Conservation (phyloP, 768 basidiomycete genomes). For the Boletus eberwhitei region DNA sequence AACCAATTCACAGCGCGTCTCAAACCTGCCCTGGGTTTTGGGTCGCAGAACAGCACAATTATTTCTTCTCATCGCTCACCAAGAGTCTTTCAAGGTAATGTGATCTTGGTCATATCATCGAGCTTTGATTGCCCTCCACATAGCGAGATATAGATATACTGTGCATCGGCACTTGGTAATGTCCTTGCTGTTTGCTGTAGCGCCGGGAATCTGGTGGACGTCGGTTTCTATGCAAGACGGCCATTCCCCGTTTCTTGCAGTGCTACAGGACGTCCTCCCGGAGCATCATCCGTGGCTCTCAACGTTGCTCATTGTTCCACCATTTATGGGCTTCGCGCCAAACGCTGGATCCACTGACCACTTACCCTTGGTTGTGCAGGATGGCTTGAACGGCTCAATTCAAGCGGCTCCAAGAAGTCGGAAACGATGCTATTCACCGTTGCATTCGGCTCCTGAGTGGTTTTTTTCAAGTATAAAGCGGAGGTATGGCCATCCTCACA, state of each 20-base stretch:
- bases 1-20: not conserved
- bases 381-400: constrained; percentile 15
- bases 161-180: not conserved
- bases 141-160: too few relatives aligned
- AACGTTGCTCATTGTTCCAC: not conserved
- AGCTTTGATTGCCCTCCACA: not conserved
- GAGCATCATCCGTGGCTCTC: constrained; percentile 11
- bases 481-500: constrained; percentile 9
- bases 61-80: not conserved
- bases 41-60: not conserved
- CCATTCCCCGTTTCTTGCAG: not conserved
- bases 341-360: not conserved
- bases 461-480: constrained; percentile 6
- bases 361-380: constrained; percentile 13
- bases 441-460: not conserved
- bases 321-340: not conserved
- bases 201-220: not conserved
- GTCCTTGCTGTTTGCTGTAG: constrained; percentile 2
- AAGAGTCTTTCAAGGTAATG: not conserved
- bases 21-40: not conserved
- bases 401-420: not conserved
- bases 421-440: not conserved
- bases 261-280: not conserved
- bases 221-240: not conserved
- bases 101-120: not conserved